Conservation (phyloP, 169 alveolate genomes). For the Perkinsus olseni region DNA sequence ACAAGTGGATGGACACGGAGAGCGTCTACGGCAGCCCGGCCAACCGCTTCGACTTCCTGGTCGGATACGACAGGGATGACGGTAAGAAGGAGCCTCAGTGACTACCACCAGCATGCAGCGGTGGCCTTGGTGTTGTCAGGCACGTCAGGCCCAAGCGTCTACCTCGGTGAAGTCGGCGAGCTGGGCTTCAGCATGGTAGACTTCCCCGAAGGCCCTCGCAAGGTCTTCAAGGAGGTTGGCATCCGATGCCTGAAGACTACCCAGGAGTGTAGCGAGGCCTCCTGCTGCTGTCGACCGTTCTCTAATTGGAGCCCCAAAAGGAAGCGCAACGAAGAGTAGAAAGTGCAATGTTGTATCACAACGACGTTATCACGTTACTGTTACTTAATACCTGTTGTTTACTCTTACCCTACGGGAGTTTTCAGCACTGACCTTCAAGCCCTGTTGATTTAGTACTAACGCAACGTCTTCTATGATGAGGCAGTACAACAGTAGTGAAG, state of each 20-base stretch:
- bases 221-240: neutral
- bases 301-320: neutral
- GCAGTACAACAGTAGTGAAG: no score
- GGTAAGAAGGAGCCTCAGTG: neutral
- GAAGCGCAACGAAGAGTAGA: neutral
- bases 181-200: neutral
- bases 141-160: neutral
- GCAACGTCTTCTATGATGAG: no score
- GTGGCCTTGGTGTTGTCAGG: neutral
- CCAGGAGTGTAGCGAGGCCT: neutral
- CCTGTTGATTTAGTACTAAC: neutral
- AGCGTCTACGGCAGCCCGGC: neutral
- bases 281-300: neutral
- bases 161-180: neutral
- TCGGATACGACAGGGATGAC: neutral
- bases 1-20: neutral
- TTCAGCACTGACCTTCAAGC: neutral
- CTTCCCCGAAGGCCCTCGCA: neutral
- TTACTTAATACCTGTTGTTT: neutral
- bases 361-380: neutral
- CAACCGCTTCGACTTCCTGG: neutral
- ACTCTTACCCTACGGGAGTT: neutral
- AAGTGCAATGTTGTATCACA: neutral
- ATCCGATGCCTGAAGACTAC: neutral
- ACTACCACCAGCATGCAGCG: no score